phyloP scores from a whole-genome alignment of 345 rosid species.

The Syzygium aromaticum region DNA sequence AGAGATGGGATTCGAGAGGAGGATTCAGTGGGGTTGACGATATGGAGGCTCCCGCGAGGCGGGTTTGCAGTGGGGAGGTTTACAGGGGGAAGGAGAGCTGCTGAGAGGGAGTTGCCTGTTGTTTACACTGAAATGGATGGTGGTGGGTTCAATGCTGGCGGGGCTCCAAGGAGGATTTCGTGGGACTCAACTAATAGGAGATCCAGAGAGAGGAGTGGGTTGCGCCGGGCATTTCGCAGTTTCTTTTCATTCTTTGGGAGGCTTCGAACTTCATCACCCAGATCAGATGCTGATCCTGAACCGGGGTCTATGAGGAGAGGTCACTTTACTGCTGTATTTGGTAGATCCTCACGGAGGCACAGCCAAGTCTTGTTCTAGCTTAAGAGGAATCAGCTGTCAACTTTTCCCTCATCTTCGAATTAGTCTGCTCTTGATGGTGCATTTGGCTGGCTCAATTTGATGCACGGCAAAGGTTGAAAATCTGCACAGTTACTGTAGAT shows the following conservation, averaged over 20 bases:
- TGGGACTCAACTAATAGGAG: slow-evolving; percentile 43
- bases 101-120: slow-evolving; percentile 40
- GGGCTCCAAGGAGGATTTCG: slow-evolving; percentile 41
- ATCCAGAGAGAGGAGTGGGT: slow-evolving; percentile 33
- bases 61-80: slow-evolving; percentile 61
- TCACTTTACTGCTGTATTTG: slow-evolving; percentile 9
- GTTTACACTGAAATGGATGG: slow-evolving; percentile 61
- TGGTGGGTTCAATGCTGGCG: slow-evolving; percentile 25
- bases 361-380: slow-evolving; percentile 10
- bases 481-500: slow-evolving; percentile 32
- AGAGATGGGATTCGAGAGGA: slow-evolving; percentile 9
- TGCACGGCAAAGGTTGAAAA: slow-evolving; percentile 16
- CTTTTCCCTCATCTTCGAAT: slow-evolving; percentile 3
- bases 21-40: slow-evolving; percentile 38
- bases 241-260: slow-evolving; percentile 36
- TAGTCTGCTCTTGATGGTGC: not conserved
- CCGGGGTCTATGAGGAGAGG: slow-evolving; percentile 21
- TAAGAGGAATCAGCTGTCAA: slow-evolving; percentile 10
- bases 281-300: slow-evolving; percentile 8
- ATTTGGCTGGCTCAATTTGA: slow-evolving; percentile 12
- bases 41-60: slow-evolving; percentile 60
- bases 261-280: slow-evolving; percentile 13
- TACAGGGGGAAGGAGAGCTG: slow-evolving; percentile 31
- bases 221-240: slow-evolving; percentile 29
- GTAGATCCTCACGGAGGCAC: slow-evolving; percentile 24